phyloP scores from a whole-genome alignment of 2,329 filamentous ascomycete genomes.

The Claviceps spartinae region DNA sequence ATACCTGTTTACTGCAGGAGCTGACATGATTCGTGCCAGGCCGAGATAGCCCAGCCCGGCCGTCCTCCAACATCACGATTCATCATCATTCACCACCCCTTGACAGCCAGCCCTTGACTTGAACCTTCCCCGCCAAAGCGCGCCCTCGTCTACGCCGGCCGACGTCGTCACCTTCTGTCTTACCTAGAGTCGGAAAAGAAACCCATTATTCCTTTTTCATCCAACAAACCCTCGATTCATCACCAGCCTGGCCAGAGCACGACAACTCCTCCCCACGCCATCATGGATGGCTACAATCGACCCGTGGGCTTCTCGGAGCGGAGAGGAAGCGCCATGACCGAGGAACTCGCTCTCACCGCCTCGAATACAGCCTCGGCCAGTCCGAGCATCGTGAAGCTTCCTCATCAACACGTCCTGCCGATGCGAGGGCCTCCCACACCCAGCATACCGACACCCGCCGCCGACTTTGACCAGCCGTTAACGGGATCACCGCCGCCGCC shows the following conservation, averaged over 20 bases:
- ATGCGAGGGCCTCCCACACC: constrained; percentile 49
- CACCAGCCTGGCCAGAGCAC: background rate
- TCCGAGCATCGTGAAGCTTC: constrained; percentile 35
- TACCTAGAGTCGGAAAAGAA: background rate
- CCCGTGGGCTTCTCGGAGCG: constrained; percentile 48
- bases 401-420: constrained; percentile 24
- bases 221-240: background rate
- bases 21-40: constrained; percentile 7
- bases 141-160: background rate
- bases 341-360: constrained; percentile 42
- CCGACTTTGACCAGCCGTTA: constrained; percentile 48
- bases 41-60: constrained; percentile 3
- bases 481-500: constrained; percentile 50
- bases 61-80: background rate
- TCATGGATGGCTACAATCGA: constrained; percentile 26
- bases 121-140: background rate
- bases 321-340: constrained; percentile 42
- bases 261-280: background rate
- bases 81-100: no score
- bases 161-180: background rate
- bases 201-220: background rate
- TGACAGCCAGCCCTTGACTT: background rate
- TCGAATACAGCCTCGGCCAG: constrained; percentile 30
- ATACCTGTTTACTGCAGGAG: constrained; percentile 4
- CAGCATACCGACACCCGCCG: constrained; percentile 51